Conservation (phyloP, 371 early-diverging fungal species). For the Sporodiniella umbellata region DNA sequence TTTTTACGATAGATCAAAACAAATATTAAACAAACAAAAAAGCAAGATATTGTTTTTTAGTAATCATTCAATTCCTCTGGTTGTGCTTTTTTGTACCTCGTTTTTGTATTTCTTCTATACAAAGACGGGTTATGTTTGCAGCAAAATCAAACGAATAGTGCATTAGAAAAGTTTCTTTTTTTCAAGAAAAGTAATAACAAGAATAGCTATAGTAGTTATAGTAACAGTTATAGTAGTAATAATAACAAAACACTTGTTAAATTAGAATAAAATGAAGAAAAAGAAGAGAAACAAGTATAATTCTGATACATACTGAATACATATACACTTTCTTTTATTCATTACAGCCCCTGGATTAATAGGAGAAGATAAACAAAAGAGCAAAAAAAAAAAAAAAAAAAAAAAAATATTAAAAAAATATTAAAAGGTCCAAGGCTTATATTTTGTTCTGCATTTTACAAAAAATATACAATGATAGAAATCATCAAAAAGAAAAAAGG, state of each 20-base stretch:
- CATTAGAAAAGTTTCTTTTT: background rate
- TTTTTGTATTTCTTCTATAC: constrained; percentile 5
- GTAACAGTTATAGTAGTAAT: too few species aligned
- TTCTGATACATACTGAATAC: background rate
- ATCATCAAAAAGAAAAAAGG: too few species aligned
- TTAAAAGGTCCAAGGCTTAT: too few species aligned
- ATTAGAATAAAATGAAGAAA: background rate
- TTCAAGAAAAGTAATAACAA: too few species aligned
- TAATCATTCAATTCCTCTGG: background rate
- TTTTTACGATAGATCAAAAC: too few species aligned
- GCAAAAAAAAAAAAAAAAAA: background rate
- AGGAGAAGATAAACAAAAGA: background rate
- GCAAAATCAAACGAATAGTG: constrained; percentile 9
- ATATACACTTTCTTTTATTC: background rate
- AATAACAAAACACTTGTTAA: too few species aligned
- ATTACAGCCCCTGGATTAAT: background rate
- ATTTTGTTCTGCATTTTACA: too few species aligned
- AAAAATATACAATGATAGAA: too few species aligned
- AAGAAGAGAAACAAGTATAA: background rate
- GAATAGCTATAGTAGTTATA: too few species aligned
- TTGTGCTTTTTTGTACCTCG: constrained; percentile 1
- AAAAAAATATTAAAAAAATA: background rate
- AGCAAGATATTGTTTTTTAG: too few species aligned
- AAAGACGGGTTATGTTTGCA: background rate
- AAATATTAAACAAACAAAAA: too few species aligned